A percentile compares a stretch with the other conserved stretches of the same genome.
Evolutionary conservation across 495 filamentous ascomycete species (phyloP).

Genomic region (Neurospora sp.): DNA sequence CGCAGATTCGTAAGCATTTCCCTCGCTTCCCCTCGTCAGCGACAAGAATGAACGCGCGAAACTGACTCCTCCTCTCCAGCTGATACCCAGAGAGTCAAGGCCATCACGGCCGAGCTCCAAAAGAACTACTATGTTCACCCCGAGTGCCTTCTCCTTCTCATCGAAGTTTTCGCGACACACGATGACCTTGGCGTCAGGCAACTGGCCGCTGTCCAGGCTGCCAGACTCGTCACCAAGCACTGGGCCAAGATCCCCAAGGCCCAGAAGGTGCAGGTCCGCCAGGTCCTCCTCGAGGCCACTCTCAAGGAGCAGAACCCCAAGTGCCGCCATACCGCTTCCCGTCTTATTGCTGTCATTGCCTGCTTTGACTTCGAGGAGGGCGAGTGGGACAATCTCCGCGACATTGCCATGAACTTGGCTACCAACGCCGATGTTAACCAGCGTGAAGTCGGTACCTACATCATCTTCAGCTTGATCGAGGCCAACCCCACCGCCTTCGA

Average conservation of each 20-base stretch:
- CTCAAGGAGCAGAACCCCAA: slow-evolving; percentile 63
- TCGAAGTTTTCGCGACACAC: slow-evolving; percentile 75
- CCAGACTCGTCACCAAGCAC: slow-evolving; percentile 73
- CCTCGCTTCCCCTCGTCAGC: slow-evolving; percentile 12
- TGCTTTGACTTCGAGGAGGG: slow-evolving; percentile 76
- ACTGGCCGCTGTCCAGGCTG: slow-evolving; percentile 79
- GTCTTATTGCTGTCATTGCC: slow-evolving; percentile 79
- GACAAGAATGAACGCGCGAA: slow-evolving; percentile 4
- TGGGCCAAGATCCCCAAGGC: slow-evolving; percentile 55
- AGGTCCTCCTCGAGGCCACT: slow-evolving; percentile 71
- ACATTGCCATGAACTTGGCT: slow-evolving; percentile 62
- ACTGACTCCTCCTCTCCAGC: slow-evolving; percentile 33
- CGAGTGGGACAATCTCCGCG: slow-evolving; percentile 76
- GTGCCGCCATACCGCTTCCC: slow-evolving; percentile 76
- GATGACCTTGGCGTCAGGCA: slow-evolving; percentile 65
- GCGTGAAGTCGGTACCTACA: slow-evolving; percentile 83
- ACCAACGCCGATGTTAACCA: slow-evolving; percentile 60
- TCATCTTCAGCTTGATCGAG: slow-evolving; percentile 85
- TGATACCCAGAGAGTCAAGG: slow-evolving; percentile 73
- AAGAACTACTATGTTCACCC: slow-evolving; percentile 85
- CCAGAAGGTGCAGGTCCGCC: slow-evolving; percentile 64
- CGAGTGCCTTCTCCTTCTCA: slow-evolving; percentile 66
- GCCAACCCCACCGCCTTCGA: slow-evolving; percentile 71
- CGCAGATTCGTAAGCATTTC: slow-evolving; percentile 56
- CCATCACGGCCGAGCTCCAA: slow-evolving; percentile 79